Percentiles rank a stretch among this genome's conserved stretches.
These are phyloP conservation scores for Thalassia testudinum DNA, from an alignment of 116 monocot genomes.

Conservation along the genomic window DNA sequence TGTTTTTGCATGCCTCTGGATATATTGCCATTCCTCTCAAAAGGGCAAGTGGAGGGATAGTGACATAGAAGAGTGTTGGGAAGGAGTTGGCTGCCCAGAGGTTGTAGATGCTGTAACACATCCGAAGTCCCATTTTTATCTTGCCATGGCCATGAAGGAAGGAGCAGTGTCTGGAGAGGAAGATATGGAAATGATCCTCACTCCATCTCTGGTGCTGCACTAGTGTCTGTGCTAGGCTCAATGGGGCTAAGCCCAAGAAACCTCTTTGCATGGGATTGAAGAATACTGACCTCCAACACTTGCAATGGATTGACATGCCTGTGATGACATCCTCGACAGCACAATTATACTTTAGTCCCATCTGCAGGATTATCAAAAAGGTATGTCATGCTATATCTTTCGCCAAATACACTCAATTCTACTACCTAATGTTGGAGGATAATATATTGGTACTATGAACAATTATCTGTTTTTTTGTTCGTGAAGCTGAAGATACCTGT, in stretches of 20 bases:
- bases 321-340: slow-evolving; percentile 42
- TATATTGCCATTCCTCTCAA: slow-evolving; percentile 21
- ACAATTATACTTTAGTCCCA: slow-evolving; percentile 37
- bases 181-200: slow-evolving; percentile 30
- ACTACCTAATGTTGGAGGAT: not conserved
- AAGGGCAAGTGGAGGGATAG: slow-evolving; percentile 25
- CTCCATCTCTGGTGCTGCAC: slow-evolving; percentile 40
- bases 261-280: slow-evolving; percentile 19
- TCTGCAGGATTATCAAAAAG: slow-evolving; percentile 6
- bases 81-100: slow-evolving; percentile 25
- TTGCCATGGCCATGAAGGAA: slow-evolving; percentile 21
- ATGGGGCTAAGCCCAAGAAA: slow-evolving; percentile 34
- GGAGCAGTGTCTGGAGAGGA: slow-evolving; percentile 26
- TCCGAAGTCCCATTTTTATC: slow-evolving; percentile 19
- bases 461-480: too few relatives aligned
- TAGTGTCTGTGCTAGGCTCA: slow-evolving; percentile 16
- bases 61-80: slow-evolving; percentile 19
- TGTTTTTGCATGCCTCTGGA: slow-evolving; percentile 15
- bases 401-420: not conserved
- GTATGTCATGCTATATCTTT: not conserved
- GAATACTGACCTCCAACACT: slow-evolving; percentile 33
- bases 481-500: not conserved
- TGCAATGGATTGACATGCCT: slow-evolving; percentile 32
- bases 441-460: too few relatives aligned
- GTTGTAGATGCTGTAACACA: slow-evolving; percentile 23